A percentile compares a stretch with the other conserved stretches of the same genome.
phyloP scores from a whole-genome alignment of 352 stramenopile species.

The Thalassiosira mediterranea region DNA sequence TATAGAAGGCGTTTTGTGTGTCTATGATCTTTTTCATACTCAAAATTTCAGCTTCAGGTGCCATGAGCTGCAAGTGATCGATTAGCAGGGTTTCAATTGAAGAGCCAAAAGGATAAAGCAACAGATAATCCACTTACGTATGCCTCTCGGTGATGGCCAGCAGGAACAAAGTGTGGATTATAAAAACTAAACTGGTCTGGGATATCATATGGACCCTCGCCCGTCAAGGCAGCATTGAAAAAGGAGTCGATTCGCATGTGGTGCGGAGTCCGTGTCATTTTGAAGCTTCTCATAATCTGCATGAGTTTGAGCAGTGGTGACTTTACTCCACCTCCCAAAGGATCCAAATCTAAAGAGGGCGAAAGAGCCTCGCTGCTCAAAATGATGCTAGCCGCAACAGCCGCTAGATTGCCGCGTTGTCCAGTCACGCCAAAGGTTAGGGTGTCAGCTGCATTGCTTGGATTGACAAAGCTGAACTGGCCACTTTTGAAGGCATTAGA shows the following conservation, averaged over 20 bases:
- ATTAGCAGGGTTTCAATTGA: not conserved
- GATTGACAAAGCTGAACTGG: conserved; percentile 27
- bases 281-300: conserved; percentile 56
- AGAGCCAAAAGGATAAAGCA: not conserved
- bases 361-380: conserved; percentile 65
- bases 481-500: conserved; percentile 67
- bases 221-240: not conserved
- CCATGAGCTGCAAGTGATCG: not conserved
- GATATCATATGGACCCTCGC: conserved; percentile 45
- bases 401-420: conserved; percentile 66
- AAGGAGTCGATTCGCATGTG: conserved; percentile 32
- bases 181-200: conserved; percentile 32
- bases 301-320: conserved; percentile 61
- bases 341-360: conserved; percentile 59
- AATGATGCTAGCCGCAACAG: conserved; percentile 65
- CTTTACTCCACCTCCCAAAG: conserved; percentile 44
- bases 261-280: conserved; percentile 30
- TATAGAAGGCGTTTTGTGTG: conserved; percentile 44
- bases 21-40: conserved; percentile 28
- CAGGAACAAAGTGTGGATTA: conserved; percentile 27
- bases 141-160: conserved; percentile 27
- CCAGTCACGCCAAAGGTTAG: conserved; percentile 1
- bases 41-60: conserved; percentile 35
- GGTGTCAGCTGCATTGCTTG: conserved; percentile 2
- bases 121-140: conserved; percentile 5